Percentiles rank a stretch among this genome's conserved stretches.
Conservation (phyloP, 2,329 filamentous ascomycete species). For the Myriosclerotinia curreyana region DNA sequence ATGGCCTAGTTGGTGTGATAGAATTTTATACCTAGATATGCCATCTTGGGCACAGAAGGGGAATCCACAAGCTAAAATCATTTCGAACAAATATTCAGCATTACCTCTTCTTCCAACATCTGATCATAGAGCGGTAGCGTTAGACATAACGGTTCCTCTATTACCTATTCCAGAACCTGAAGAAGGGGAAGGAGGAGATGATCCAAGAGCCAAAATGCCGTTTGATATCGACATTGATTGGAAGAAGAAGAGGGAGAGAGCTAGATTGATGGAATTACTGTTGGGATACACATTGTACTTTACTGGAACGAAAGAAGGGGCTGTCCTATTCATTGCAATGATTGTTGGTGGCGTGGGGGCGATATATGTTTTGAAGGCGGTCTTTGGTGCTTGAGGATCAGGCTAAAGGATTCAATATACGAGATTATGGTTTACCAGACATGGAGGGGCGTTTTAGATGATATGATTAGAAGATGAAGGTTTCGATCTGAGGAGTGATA, state of each 20-base stretch:
- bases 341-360: constrained; percentile 35
- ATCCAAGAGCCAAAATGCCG: constrained; percentile 48
- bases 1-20: constrained; percentile 91
- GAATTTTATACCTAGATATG: constrained; percentile 73
- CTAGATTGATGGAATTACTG: constrained; percentile 56
- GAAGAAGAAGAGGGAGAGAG: constrained; percentile 51
- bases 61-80: constrained; percentile 47
- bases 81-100: constrained; percentile 63
- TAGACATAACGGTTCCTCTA: constrained; percentile 66
- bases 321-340: constrained; percentile 35
- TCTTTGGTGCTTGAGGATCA: constrained; percentile 19
- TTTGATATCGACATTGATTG: constrained; percentile 57
- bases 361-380: constrained; percentile 32
- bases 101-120: constrained; percentile 78
- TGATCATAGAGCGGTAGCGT: constrained; percentile 81
- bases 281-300: constrained; percentile 54
- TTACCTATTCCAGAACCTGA: constrained; percentile 40
- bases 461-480: neutral
- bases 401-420: neutral
- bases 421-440: neutral
- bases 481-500: neutral
- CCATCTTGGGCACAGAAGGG: constrained; percentile 49
- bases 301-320: constrained; percentile 38
- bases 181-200: constrained; percentile 37
- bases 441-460: neutral